These are phyloP conservation scores for Leishmania tarentolae DNA, from an alignment of 208 protist genomes.

Conservation along the genomic window DNA sequence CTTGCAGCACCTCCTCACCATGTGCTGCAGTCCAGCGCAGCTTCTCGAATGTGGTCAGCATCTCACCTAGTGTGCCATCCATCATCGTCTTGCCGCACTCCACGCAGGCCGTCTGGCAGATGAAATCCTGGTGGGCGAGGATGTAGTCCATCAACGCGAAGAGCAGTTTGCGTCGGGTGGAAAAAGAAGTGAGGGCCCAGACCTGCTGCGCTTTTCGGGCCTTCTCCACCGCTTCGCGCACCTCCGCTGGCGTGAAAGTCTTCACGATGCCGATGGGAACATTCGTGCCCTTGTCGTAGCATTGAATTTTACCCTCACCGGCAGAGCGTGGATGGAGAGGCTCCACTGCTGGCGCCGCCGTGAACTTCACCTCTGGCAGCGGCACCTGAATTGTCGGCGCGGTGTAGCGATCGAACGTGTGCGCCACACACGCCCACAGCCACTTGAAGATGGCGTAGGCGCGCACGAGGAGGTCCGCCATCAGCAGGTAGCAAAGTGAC, in stretches of 20 bases:
- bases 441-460: conserved; percentile 60
- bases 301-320: conserved; percentile 79
- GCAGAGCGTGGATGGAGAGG: conserved; percentile 72
- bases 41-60: conserved; percentile 93
- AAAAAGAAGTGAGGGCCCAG: conserved; percentile 88
- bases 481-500: conserved; percentile 44
- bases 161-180: conserved; percentile 79
- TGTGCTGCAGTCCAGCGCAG: conserved; percentile 85
- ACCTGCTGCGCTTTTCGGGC: conserved; percentile 79
- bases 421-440: conserved; percentile 37
- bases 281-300: conserved; percentile 92
- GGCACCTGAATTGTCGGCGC: conserved; percentile 77
- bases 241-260: conserved; percentile 69
- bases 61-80: conserved; percentile 90
- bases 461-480: conserved; percentile 58
- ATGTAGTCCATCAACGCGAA: conserved; percentile 91
- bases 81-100: conserved; percentile 94
- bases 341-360: conserved; percentile 39
- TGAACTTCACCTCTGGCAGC: conserved; percentile 59
- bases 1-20: conserved; percentile 79
- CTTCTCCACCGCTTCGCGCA: conserved; percentile 59
- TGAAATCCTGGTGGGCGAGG: conserved; percentile 74
- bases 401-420: conserved; percentile 81
- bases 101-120: conserved; percentile 87
- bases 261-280: conserved; percentile 72